Evolutionary conservation across 371 early-diverging fungal genomes (phyloP), one percentile per base, ranked within the genome.

Genomic region (Mortierella sp.): DNA sequence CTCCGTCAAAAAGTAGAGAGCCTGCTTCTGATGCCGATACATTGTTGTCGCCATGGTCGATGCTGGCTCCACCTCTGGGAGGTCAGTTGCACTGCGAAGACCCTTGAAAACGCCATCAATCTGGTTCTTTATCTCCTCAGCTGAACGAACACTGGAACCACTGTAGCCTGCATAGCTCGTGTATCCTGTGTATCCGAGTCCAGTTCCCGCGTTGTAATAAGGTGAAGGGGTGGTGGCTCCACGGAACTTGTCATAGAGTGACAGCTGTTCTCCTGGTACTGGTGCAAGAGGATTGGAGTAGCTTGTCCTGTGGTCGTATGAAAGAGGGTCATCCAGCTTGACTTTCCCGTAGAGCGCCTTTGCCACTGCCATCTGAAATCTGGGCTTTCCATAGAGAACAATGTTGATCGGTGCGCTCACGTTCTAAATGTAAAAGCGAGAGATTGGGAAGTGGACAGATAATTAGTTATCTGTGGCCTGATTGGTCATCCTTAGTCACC

Each of bases 11-110:
- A 92, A 94, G 68, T 88, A 84, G 11, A 94, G 89, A 1, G 92
- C 94, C 77, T 94, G 94, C 63, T 89, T 89, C 75, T 94, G 94
- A 83, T 94, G 92, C 73, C 90, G 89, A 80, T 91, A 93, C 88
- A 94, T 85, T 13, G 58, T 72, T 0, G 94, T 90, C 13, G 83
- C 71, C 54, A 94, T 79, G 1, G 58, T 79, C 75, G 54, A 21
- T 70, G 89, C 87, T 38, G 92, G 91, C 31, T 92, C 90, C 45
- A 84, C 78, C 73, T 92, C 89, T 10, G 89, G 86, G 26, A 93
- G 74, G 68, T 92, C 90, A 50, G 91, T 91, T 10, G 92, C 89
- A 48, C 90, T 81, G 19, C 90, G 88, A 38, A 94, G 82, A 0
- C 91, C 83, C 63, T 91, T 88, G 77, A 92, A 94, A 19, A 94